Percentiles rank a stretch among this genome's conserved stretches.
Evolutionary conservation across 495 filamentous ascomycete species (phyloP).

Genomic region (Hypoxylon subgilvum): DNA sequence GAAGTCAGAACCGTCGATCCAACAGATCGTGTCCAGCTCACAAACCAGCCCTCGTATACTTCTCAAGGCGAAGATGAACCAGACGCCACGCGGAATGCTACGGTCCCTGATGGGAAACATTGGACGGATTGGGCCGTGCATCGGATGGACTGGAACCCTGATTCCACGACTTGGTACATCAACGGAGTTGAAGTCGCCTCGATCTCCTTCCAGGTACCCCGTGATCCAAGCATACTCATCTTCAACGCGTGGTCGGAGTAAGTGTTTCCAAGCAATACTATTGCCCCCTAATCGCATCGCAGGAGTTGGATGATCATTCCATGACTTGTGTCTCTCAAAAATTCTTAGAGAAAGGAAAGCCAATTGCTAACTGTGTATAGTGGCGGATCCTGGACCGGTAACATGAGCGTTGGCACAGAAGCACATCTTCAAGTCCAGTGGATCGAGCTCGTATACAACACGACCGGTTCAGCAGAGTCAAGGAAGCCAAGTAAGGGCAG

Average conservation of each 20-base stretch:
- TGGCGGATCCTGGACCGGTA: slow-evolving; percentile 74
- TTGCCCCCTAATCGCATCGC: neutral
- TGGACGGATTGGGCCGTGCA: slow-evolving; percentile 76
- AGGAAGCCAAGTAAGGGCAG: neutral
- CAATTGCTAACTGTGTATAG: slow-evolving; percentile 19
- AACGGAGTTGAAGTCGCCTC: slow-evolving; percentile 61
- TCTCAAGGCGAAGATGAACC: slow-evolving; percentile 52
- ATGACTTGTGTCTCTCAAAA: too few relatives aligned
- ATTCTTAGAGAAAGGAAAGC: neutral
- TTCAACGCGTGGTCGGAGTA: slow-evolving; percentile 77
- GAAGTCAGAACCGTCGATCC: slow-evolving; percentile 73
- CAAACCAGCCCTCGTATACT: slow-evolving; percentile 70
- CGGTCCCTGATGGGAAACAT: slow-evolving; percentile 50
- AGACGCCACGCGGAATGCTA: slow-evolving; percentile 54
- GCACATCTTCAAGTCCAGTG: slow-evolving; percentile 75
- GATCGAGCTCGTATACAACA: slow-evolving; percentile 76
- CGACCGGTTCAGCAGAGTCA: slow-evolving; percentile 28
- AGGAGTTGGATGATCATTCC: too few relatives aligned
- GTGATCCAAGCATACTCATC: slow-evolving; percentile 63
- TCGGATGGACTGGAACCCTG: slow-evolving; percentile 72
- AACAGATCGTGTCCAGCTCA: slow-evolving; percentile 65
- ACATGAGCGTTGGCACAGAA: slow-evolving; percentile 64
- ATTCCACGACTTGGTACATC: slow-evolving; percentile 70
- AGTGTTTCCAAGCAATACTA: neutral
- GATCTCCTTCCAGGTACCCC: slow-evolving; percentile 68